Conservation (phyloP, 169 alveolate genomes). For the Eimeria sp. region DNA sequence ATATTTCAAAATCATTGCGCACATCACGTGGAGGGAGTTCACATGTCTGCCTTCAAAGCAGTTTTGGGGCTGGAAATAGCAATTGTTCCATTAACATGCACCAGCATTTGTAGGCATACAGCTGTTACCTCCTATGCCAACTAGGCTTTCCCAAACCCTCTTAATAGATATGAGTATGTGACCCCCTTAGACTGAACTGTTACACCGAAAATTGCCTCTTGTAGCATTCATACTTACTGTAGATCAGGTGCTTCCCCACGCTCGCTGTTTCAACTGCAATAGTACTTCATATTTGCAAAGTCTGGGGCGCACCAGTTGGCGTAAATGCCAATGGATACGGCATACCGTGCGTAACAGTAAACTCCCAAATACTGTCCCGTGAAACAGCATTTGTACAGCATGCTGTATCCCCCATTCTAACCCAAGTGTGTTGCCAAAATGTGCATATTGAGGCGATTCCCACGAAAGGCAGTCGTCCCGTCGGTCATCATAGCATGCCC, state of each 20-base stretch:
- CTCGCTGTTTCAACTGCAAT: neutral
- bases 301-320: neutral
- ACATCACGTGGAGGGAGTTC: neutral
- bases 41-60: neutral
- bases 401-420: neutral
- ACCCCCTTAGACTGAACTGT: neutral
- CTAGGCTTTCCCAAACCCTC: neutral
- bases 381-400: neutral
- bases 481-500: neutral
- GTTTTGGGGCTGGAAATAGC: neutral
- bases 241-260: neutral
- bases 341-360: neutral
- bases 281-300: neutral
- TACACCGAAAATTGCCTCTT: neutral
- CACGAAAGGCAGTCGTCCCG: neutral
- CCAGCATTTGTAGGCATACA: neutral
- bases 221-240: neutral
- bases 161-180: neutral
- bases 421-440: neutral
- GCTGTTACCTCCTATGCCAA: neutral
- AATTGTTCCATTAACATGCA: neutral
- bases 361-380: neutral
- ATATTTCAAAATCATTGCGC: neutral
- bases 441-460: neutral
- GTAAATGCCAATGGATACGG: neutral